Percentiles rank a stretch among this genome's conserved stretches.
phyloP scores from a whole-genome alignment of 441 rosid genomes.

The Aquilaria agallochum region DNA sequence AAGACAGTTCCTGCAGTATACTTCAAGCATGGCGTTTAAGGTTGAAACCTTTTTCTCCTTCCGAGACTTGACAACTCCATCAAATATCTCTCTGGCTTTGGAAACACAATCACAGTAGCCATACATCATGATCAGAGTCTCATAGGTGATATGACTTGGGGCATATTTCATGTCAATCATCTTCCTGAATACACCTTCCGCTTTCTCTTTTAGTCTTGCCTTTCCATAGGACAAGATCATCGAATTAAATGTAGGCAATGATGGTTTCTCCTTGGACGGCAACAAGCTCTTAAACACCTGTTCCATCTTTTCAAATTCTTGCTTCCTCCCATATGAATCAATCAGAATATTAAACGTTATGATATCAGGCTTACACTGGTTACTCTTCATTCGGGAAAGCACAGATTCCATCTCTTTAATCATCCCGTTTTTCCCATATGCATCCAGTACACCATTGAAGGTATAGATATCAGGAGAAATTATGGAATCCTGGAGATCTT shows the following conservation, averaged over 20 bases:
- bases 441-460: slow-evolving; percentile 92
- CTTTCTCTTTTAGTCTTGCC: slow-evolving; percentile 72
- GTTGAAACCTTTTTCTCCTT: slow-evolving; percentile 64
- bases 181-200: slow-evolving; percentile 53
- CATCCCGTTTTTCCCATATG: slow-evolving; percentile 90
- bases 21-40: slow-evolving; percentile 67
- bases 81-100: slow-evolving; percentile 68
- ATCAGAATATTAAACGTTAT: slow-evolving; percentile 80
- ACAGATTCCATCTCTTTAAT: slow-evolving; percentile 81
- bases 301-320: slow-evolving; percentile 92
- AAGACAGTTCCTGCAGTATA: slow-evolving; percentile 60
- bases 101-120: slow-evolving; percentile 71
- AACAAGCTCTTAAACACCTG: slow-evolving; percentile 76
- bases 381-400: slow-evolving; percentile 69
- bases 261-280: slow-evolving; percentile 76
- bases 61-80: slow-evolving; percentile 47
- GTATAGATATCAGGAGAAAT: slow-evolving; percentile 74
- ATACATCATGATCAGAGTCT: slow-evolving; percentile 74
- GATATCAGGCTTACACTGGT: slow-evolving; percentile 72
- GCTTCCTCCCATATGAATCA: slow-evolving; percentile 84
- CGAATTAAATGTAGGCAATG: slow-evolving; percentile 84
- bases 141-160: slow-evolving; percentile 67
- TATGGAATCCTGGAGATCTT: slow-evolving; percentile 61
- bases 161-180: slow-evolving; percentile 63
- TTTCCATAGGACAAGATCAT: slow-evolving; percentile 87